These are phyloP conservation scores for Lentinula boryana DNA, from an alignment of 768 basidiomycete genomes.

Conservation along the genomic window DNA sequence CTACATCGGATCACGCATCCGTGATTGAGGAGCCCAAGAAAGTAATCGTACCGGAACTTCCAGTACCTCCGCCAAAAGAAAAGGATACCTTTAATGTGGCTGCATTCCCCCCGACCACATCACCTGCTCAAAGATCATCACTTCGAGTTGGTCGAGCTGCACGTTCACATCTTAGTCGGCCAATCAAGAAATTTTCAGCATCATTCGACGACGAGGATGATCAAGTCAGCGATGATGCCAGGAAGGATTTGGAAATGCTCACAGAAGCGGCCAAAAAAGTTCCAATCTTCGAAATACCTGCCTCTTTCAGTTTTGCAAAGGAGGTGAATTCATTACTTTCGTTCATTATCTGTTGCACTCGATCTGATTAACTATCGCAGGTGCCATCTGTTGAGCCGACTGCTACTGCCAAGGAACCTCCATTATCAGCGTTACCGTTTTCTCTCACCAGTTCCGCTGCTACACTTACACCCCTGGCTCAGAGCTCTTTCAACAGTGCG, in stretches of 20 bases:
- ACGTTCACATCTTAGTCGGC: conserved; percentile 58
- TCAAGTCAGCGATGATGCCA: conserved; percentile 33
- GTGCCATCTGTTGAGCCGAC: conserved; percentile 33
- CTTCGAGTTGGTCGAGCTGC: conserved; percentile 60
- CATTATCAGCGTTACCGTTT: conserved; percentile 58
- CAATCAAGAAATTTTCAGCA: conserved; percentile 60
- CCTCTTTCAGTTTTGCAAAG: conserved; percentile 64
- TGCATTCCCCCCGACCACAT: conserved; percentile 25
- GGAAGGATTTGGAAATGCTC: conserved; percentile 37
- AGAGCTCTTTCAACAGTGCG: background rate
- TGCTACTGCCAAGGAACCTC: conserved; percentile 54
- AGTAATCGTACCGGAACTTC: background rate
- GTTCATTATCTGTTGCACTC: background rate
- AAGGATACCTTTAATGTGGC: conserved; percentile 13
- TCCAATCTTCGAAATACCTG: conserved; percentile 54
- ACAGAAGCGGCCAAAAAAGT: conserved; percentile 51
- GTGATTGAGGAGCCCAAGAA: background rate
- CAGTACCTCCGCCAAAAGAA: conserved; percentile 18
- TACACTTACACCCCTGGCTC: background rate
- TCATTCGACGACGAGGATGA: conserved; percentile 51
- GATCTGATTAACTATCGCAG: conserved; percentile 6
- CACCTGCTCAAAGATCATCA: conserved; percentile 38
- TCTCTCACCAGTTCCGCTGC: conserved; percentile 40
- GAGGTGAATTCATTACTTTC: conserved; percentile 34
- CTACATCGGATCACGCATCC: background rate